phyloP scores from a whole-genome alignment of 441 rosid species.

The Hypseocharis bilobata region DNA sequence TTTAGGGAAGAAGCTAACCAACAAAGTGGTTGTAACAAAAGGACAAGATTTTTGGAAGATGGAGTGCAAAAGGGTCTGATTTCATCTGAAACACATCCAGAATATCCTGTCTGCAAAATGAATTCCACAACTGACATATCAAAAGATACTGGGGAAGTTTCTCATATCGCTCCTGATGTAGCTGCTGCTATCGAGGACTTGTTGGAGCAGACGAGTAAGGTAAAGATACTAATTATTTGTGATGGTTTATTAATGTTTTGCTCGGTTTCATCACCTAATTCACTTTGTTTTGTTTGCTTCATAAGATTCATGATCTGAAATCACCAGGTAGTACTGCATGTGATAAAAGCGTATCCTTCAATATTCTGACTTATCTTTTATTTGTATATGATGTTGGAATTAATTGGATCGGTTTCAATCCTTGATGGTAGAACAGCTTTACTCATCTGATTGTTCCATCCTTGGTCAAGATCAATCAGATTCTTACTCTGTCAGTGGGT shows the following conservation, averaged over 20 bases:
- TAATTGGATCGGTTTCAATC: conserved; percentile 31
- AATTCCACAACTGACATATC: conserved; percentile 28
- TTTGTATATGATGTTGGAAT: conserved; percentile 9
- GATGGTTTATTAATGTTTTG: conserved; percentile 17
- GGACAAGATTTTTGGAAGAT: conserved; percentile 19
- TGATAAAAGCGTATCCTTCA: conserved; percentile 62
- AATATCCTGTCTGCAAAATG: conserved; percentile 25
- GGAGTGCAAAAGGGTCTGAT: conserved; percentile 18
- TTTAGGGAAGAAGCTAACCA: conserved; percentile 10
- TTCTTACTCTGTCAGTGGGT: conserved; percentile 47
- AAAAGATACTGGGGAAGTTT: conserved; percentile 37
- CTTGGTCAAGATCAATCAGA: conserved; percentile 42
- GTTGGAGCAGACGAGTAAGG: conserved; percentile 87
- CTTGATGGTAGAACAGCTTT: conserved; percentile 53
- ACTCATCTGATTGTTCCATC: conserved; percentile 34
- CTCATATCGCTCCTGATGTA: conserved; percentile 67
- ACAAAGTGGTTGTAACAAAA: conserved; percentile 6
- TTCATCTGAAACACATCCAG: conserved; percentile 35
- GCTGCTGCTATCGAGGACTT: conserved; percentile 92
- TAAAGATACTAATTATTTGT: conserved; percentile 26
- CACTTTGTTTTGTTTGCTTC: conserved; percentile 24
- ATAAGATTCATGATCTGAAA: conserved; percentile 64
- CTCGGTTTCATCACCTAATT: conserved; percentile 20
- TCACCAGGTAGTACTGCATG: conserved; percentile 46
- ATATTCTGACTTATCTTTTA: conserved; percentile 11